phyloP scores from a whole-genome alignment of 2,329 filamentous ascomycete genomes.

The Fusarium liriodendri region DNA sequence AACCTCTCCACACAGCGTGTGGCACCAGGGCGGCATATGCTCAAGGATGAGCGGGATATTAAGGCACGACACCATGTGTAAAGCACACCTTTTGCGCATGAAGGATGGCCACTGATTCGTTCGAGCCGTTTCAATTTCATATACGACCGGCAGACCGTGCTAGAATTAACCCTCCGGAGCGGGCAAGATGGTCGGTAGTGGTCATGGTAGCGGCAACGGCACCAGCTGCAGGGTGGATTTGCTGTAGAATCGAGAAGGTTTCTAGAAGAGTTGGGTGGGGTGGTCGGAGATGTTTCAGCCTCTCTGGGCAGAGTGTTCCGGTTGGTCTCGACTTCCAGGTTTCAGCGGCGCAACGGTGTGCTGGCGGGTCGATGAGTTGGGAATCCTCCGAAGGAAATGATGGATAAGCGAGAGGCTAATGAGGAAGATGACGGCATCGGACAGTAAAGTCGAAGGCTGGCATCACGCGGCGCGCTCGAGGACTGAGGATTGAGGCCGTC shows the following conservation, averaged over 20 bases:
- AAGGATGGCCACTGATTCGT: slow-evolving; percentile 21
- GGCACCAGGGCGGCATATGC: slow-evolving; percentile 26
- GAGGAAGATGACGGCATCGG: slow-evolving; percentile 37
- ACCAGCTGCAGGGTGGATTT: slow-evolving; percentile 25
- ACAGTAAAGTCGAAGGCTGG: slow-evolving; percentile 14
- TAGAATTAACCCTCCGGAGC: not conserved
- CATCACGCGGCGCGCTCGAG: slow-evolving; percentile 36
- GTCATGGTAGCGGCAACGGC: slow-evolving; percentile 5
- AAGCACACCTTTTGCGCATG: slow-evolving; percentile 20
- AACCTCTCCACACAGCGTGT: slow-evolving; percentile 26
- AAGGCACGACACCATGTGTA: slow-evolving; percentile 25
- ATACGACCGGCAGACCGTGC: not conserved
- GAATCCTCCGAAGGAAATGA: slow-evolving; percentile 37
- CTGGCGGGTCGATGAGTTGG: slow-evolving; percentile 33
- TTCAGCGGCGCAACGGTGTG: slow-evolving; percentile 34
- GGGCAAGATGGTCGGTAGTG: slow-evolving; percentile 10
- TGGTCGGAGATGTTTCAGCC: slow-evolving; percentile 41
- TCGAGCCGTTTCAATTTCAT: slow-evolving; percentile 8
- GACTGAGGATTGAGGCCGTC: slow-evolving; percentile 46
- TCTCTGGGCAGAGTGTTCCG: slow-evolving; percentile 17
- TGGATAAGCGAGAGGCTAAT: slow-evolving; percentile 23
- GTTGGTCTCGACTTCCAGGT: slow-evolving; percentile 36
- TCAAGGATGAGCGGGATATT: slow-evolving; percentile 34
- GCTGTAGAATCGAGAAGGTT: slow-evolving; percentile 39
- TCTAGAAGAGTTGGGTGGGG: slow-evolving; percentile 43